Percentiles rank a stretch among this genome's conserved stretches.
Conservation (phyloP, 2,329 filamentous ascomycete species). For the Aspergillus caelatus region DNA sequence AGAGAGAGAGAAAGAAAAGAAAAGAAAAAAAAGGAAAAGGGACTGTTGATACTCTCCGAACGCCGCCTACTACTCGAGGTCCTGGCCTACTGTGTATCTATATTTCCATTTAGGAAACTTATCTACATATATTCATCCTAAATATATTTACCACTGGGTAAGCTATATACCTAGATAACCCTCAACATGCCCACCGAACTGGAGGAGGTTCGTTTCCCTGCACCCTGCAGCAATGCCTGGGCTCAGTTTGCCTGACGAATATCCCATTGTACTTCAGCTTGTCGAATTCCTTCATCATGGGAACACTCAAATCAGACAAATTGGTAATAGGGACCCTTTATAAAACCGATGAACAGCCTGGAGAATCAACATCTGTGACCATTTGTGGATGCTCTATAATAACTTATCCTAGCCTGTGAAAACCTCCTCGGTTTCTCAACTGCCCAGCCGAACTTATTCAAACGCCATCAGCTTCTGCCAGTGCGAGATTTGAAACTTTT, state of each 20-base stretch:
- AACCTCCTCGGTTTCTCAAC: slow-evolving; percentile 84
- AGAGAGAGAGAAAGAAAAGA: background rate
- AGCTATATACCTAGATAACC: background rate
- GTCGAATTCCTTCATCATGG: slow-evolving; percentile 92
- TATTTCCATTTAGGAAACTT: background rate
- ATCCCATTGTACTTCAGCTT: slow-evolving; percentile 15
- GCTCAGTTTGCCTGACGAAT: background rate
- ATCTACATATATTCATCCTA: background rate
- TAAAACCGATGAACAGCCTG: background rate
- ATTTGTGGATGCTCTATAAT: background rate
- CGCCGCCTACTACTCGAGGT: background rate
- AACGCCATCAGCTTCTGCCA: slow-evolving; percentile 74
- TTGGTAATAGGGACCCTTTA: slow-evolving; percentile 54
- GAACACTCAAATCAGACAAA: slow-evolving; percentile 84
- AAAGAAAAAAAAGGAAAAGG: background rate
- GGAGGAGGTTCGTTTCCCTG: slow-evolving; percentile 64
- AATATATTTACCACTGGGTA: background rate
- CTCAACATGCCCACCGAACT: slow-evolving; percentile 71
- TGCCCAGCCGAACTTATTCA: slow-evolving; percentile 79
- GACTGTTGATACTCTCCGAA: background rate
- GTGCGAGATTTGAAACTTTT: slow-evolving; percentile 86
- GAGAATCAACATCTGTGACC: slow-evolving; percentile 6
- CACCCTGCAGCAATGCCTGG: background rate
- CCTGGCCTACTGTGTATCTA: background rate
- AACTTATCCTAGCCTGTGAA: slow-evolving; percentile 66